A percentile compares a stretch with the other conserved stretches of the same genome.
Evolutionary conservation across 352 stramenopile species (phyloP).

Genomic region (Phytophthora litchii): DNA sequence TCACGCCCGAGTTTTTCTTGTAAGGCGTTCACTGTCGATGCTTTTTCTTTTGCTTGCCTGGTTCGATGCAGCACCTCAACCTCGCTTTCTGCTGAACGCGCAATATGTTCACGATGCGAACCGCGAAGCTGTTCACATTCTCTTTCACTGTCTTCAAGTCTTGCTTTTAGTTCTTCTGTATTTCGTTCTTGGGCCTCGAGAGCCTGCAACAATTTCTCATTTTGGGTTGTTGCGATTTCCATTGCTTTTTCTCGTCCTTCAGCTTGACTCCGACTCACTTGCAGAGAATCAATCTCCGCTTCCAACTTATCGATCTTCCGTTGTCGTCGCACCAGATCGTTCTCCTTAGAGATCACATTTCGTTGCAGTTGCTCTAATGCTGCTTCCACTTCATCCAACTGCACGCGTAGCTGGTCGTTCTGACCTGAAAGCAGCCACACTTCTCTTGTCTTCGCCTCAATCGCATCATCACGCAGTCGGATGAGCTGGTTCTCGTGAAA

Average conservation of each 20-base stretch:
- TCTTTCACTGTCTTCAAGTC: conserved; percentile 29
- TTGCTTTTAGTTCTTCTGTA: conserved; percentile 30
- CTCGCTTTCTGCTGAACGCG: conserved; percentile 47
- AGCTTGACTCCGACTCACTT: conserved; percentile 53
- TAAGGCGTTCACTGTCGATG: conserved; percentile 35
- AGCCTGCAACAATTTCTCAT: conserved; percentile 67
- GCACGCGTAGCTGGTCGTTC: conserved; percentile 66
- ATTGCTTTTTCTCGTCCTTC: conserved; percentile 73
- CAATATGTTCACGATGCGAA: conserved; percentile 18
- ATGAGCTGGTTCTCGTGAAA: conserved; percentile 81
- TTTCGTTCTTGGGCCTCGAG: conserved; percentile 61
- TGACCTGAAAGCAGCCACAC: conserved; percentile 71
- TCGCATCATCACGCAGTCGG: conserved; percentile 71
- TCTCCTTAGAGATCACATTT: conserved; percentile 59
- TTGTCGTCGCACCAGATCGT: conserved; percentile 57
- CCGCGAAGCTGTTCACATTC: conserved; percentile 52
- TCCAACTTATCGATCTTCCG: conserved; percentile 65
- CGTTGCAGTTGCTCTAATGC: conserved; percentile 71
- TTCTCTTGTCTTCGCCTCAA: conserved; percentile 71
- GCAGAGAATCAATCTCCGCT: conserved; percentile 56
- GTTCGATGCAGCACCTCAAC: conserved; percentile 57
- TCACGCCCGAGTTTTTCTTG: conserved; percentile 67
- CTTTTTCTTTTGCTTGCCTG: conserved; percentile 49
- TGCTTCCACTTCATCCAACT: conserved; percentile 71
- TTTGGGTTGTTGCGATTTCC: conserved; percentile 78